phyloP scores from a whole-genome alignment of 202 grass and related monocot genomes.

The Miscanthus sacchariflorus region DNA sequence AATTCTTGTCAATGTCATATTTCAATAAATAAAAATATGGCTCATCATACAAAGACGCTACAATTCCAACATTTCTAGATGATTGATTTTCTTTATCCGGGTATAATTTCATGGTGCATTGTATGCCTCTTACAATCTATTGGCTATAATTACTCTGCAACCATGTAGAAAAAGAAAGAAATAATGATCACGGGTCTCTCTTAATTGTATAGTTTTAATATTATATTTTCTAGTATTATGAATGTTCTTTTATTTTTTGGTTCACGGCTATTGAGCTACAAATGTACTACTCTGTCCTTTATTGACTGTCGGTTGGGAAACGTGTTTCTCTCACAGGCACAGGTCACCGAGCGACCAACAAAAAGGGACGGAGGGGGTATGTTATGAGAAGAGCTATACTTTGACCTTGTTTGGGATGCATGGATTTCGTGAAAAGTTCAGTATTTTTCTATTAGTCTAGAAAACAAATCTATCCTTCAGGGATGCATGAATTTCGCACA shows the following conservation, averaged over 20 bases:
- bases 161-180: background rate
- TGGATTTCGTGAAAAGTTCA: too few species aligned
- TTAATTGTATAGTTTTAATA: background rate
- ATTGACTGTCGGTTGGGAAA: too few species aligned
- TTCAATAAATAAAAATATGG: background rate
- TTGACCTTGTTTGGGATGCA: too few species aligned
- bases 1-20: background rate
- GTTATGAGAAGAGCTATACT: too few species aligned
- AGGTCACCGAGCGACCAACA: too few species aligned
- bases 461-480: too few species aligned
- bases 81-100: background rate
- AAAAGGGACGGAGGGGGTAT: too few species aligned
- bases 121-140: background rate
- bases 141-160: background rate
- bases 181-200: background rate
- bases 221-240: background rate
- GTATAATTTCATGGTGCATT: background rate
- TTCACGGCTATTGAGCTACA: too few species aligned
- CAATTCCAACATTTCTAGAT: background rate
- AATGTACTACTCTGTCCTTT: too few species aligned
- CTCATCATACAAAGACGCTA: background rate
- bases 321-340: too few species aligned
- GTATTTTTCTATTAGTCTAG: too few species aligned
- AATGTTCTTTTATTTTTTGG: background rate
- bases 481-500: too few species aligned